Conservation (phyloP, 1,139 yeast genomes). For the Geotrichum fermentans region DNA sequence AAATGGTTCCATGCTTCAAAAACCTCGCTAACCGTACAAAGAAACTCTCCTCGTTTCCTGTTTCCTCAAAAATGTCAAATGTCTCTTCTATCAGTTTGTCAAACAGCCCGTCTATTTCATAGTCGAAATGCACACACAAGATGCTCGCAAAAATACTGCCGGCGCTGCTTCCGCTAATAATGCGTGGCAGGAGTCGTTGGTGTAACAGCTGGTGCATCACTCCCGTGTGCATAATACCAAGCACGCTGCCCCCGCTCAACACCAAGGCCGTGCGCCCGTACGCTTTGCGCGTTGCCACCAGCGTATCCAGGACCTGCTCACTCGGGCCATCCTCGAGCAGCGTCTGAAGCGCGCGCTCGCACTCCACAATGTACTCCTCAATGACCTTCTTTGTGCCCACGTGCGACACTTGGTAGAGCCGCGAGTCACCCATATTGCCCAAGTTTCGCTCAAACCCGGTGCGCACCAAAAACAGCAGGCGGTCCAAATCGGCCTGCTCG, state of each 20-base stretch:
- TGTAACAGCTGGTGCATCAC: conserved; percentile 76
- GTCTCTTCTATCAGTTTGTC: conserved; percentile 44
- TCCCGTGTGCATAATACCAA: conserved; percentile 90
- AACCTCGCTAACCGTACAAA: conserved; percentile 55
- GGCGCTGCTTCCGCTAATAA: conserved; percentile 93
- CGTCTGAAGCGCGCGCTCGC: conserved; percentile 56
- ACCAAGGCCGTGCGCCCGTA: conserved; percentile 92
- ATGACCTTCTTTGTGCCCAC: conserved; percentile 82
- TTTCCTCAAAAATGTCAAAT: conserved; percentile 67
- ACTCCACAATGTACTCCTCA: conserved; percentile 78
- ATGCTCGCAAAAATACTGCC: conserved; percentile 94
- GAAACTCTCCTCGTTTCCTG: conserved; percentile 46
- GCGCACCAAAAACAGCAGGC: conserved; percentile 65
- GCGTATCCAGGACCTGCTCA: conserved; percentile 60
- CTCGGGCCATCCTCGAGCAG: conserved; percentile 35
- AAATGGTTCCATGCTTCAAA: conserved; percentile 79
- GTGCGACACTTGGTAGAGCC: conserved; percentile 69
- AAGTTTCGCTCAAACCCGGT: conserved; percentile 82
- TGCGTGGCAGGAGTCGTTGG: conserved; percentile 71
- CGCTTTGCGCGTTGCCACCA: conserved; percentile 82
- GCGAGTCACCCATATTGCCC: conserved; percentile 82
- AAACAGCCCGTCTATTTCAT: conserved; percentile 59
- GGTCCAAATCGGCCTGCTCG: conserved; percentile 49
- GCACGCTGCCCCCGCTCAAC: conserved; percentile 91
- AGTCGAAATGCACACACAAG: conserved; percentile 72